A percentile compares a stretch with the other conserved stretches of the same genome.
phyloP scores from a whole-genome alignment of 2,329 filamentous ascomycete genomes.

The Epichloe glyceriae region DNA sequence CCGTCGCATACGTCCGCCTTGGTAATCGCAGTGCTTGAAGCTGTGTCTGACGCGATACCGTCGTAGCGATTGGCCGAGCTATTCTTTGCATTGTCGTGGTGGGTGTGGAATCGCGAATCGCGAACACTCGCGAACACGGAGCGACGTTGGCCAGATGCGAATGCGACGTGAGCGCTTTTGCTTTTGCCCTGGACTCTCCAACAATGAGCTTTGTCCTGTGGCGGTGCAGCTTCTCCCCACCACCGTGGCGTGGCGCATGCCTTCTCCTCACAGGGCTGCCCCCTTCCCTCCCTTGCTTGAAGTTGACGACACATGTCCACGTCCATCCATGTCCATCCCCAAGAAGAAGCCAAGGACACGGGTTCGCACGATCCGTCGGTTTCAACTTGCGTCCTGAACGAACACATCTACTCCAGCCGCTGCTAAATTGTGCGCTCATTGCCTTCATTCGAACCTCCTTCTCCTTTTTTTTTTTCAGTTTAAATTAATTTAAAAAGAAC shows the following conservation, averaged over 20 bases:
- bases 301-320: conserved; percentile 19
- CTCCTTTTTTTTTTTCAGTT: too few relatives aligned
- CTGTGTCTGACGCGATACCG: neutral
- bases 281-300: conserved; percentile 3
- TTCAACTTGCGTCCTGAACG: neutral
- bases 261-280: neutral
- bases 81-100: neutral
- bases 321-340: neutral
- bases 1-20: conserved; percentile 13
- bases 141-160: neutral
- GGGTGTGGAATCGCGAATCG: too few relatives aligned
- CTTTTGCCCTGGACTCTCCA: neutral
- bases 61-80: neutral
- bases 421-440: neutral
- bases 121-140: neutral
- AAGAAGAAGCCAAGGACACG: conserved; percentile 1
- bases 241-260: conserved; percentile 1
- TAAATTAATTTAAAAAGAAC: neutral
- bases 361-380: neutral
- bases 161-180: too few relatives aligned
- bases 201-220: neutral
- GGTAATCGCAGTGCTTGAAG: neutral
- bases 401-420: neutral
- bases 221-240: neutral
- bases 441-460: neutral